Base-by-base conservation (phyloP, 441 rosid genomes). In the Macaranga tanarius region DNA sequence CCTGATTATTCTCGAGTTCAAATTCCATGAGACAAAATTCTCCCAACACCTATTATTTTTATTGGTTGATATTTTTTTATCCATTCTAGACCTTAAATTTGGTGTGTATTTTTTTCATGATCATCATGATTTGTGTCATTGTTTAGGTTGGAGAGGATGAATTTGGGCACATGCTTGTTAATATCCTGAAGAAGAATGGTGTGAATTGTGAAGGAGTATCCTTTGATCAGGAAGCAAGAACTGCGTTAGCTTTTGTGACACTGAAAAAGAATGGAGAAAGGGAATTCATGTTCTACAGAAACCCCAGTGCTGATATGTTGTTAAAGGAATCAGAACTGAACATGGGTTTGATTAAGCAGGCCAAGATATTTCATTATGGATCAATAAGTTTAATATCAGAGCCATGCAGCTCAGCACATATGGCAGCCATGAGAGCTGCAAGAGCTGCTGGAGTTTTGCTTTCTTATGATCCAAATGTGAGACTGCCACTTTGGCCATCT, bases 261-360 rank as follows among this genome's bases (percentile, higher is more conserved):
- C 17, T 88, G 62, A 86, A 82, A 82, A 80, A 62, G n/a, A 47
- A 88, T 38, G 97, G 94, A 9, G 91, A 89, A 69, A 86, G 97
- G 75, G 97, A 89, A 75, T 89, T 91, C 73, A 84, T 85, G 92
- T 91, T 91, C 75, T 88, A 85, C 78, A 79, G 94, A 57, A 88
- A 89, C 73, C 97, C 97, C 0, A 89, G 97, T 75, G 94, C 97
- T 0, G 94, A 89, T 67, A 91, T 91, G 92, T 79, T 91, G 12
- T 54, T 91, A 11, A 79, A 76, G 69, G 94, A 89, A 52, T 84
- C 92, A 20, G 97, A 91, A 65, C 74, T 91, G 66, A 88, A 86
- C 65, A 47, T 81, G 66, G 80, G 70, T 73, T 76, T 89, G 3
- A 83, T 91, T 42, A 86, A 88, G 82, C 79, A 81, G 73, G 89